Evolutionary conservation across 2,329 filamentous ascomycete species (phyloP), one percentile per base, ranked within the genome.

Genomic region (Ceratocystis cubensis): DNA sequence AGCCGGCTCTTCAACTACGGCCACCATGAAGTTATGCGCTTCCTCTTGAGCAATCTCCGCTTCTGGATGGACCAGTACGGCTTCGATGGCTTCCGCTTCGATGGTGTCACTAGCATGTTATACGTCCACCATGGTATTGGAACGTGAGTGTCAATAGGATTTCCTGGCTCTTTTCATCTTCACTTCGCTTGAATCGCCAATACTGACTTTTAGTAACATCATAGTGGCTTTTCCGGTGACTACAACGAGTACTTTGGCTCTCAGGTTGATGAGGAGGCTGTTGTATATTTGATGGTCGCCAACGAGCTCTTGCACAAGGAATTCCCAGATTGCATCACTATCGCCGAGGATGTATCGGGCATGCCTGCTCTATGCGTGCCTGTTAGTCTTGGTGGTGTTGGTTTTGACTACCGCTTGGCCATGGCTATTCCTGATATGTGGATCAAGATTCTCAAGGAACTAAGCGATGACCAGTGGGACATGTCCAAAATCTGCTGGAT

Each of bases 61-160:
- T 99, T 96, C 79, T 99, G 94, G 92, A 97, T 99, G 92, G 93
- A 97, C 66, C 92, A 96, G 77, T 99, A 96, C 73, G 80, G 85
- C 50, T 97, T 99, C 73, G 94, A 99, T 73, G 94, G 94, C 28
- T 99, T 97, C 82, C 85, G 94, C 53, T 99, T 99, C 72, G 94
- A 99, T 71, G 94, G 94, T 70, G 94, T 99, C 64, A 99, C 94
- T 1, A 96, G 92, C 78, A 99, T 99, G 91, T 86, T 99, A 67
- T 99, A 99, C 76, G 79, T 80, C 17, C 94, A 99, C 74, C 94
- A 99, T 74, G 94, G 94, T 61, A 96, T 99, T 76, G 94, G 94
- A 80, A 95, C 92, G 86, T 94, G 80, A 82, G 89, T 77, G 67
- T 41, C 61, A 28, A n/a, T 8, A 59, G 56, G 0, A 45, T 45